A percentile compares a stretch with the other conserved stretches of the same genome.
Evolutionary conservation across 768 basidiomycete genomes (phyloP).

Genomic region (Lyophyllum decastes): DNA sequence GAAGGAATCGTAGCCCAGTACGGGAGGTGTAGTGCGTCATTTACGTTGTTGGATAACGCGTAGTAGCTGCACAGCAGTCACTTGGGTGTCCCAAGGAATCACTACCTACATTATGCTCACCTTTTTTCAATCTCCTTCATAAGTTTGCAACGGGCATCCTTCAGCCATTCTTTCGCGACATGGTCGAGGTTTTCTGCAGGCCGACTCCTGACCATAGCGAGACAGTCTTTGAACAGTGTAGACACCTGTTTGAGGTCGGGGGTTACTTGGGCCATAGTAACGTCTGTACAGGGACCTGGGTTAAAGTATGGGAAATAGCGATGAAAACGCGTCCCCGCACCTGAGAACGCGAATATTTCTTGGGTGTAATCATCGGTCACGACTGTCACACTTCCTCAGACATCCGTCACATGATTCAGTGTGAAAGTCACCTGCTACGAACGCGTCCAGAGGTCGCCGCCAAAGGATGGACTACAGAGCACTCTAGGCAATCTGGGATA

Average conservation of each 20-base stretch:
- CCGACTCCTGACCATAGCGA: conserved; percentile 2
- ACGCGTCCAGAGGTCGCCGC: too few species aligned
- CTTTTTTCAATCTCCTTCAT: conserved; percentile 1
- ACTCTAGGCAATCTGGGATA: too few species aligned
- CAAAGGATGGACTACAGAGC: too few species aligned
- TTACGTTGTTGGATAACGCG: background rate
- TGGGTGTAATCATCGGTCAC: background rate
- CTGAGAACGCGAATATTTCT: too few species aligned
- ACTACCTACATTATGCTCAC: background rate
- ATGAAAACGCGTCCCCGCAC: too few species aligned
- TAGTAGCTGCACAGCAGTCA: background rate
- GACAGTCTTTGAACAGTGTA: conserved; percentile 10
- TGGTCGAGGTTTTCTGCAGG: background rate
- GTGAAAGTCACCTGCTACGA: too few species aligned
- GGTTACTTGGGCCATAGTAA: background rate
- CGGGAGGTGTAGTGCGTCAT: background rate
- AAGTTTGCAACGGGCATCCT: background rate
- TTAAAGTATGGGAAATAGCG: background rate
- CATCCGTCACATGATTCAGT: too few species aligned
- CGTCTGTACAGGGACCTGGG: background rate
- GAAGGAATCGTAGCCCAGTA: conserved; percentile 2
- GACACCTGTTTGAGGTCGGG: conserved; percentile 9
- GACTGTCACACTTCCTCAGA: background rate
- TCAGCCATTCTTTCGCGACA: conserved; percentile 7
- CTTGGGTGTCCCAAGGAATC: background rate